These are phyloP conservation scores for Pisolithus tinctorius DNA, from an alignment of 768 basidiomycete genomes.

Conservation along the genomic window DNA sequence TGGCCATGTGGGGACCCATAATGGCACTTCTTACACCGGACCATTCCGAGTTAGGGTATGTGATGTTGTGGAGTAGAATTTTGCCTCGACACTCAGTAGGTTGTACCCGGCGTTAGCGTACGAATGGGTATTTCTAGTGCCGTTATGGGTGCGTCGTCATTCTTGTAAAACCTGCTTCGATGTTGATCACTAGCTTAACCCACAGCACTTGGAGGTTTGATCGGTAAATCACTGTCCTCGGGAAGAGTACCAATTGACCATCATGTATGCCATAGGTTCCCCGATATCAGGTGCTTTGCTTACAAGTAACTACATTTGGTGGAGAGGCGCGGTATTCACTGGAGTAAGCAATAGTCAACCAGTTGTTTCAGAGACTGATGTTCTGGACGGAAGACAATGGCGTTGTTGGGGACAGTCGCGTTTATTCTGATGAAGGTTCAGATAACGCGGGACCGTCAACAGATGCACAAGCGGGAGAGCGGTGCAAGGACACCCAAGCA, in stretches of 20 bases:
- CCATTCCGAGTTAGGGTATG: constrained; percentile 30
- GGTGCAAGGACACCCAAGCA: too few relatives aligned
- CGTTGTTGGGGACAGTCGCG: too few relatives aligned
- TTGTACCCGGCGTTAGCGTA: constrained; percentile 8
- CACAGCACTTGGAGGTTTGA: constrained; percentile 10
- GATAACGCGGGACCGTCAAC: too few relatives aligned
- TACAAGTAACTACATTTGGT: constrained; percentile 47
- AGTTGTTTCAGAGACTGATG: too few relatives aligned
- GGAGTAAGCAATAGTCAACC: constrained; percentile 24
- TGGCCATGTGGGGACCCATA: constrained; percentile 37
- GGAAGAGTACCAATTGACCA: too few relatives aligned
- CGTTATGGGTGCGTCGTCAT: constrained; percentile 2
- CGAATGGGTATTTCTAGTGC: constrained; percentile 19
- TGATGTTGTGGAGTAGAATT: not conserved
- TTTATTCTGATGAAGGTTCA: too few relatives aligned
- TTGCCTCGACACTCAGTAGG: too few relatives aligned
- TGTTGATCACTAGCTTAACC: not conserved
- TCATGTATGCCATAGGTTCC: constrained; percentile 29
- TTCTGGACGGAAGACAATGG: too few relatives aligned
- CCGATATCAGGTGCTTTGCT: constrained; percentile 57
- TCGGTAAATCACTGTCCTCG: constrained; percentile 12
- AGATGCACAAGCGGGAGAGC: too few relatives aligned
- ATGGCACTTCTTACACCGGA: constrained; percentile 38
- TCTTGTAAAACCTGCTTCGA: not conserved
- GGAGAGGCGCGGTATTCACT: constrained; percentile 45